Conservation (phyloP, 768 basidiomycete genomes). For the Hygrophorus russula region DNA sequence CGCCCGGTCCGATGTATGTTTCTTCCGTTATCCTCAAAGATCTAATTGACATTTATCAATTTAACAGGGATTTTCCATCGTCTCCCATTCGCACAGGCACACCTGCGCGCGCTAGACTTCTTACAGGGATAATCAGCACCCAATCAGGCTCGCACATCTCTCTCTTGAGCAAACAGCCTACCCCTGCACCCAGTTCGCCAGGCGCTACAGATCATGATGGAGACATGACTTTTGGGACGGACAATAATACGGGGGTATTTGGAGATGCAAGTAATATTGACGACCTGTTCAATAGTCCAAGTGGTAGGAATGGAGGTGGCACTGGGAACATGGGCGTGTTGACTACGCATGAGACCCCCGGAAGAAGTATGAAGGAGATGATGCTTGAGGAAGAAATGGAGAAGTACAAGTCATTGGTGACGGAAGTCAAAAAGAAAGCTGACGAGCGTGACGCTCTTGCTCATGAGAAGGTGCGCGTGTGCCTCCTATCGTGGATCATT, state of each 20-base stretch:
- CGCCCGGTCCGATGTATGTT: neutral
- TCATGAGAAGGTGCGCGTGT: conserved; percentile 2
- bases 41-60: neutral
- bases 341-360: neutral
- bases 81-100: neutral
- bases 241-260: neutral
- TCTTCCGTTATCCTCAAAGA: neutral
- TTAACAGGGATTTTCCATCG: neutral
- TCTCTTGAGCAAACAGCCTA: conserved; percentile 35
- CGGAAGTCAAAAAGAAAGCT: conserved; percentile 2
- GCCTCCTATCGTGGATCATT: neutral
- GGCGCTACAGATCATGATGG: conserved; percentile 12
- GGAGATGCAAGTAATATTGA: neutral
- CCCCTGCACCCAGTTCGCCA: conserved; percentile 34
- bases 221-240: conserved; percentile 9
- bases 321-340: neutral
- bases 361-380: neutral
- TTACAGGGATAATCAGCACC: conserved; percentile 21
- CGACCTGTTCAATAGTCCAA: neutral
- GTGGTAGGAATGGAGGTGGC: neutral
- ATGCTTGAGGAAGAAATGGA: conserved; percentile 2
- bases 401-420: conserved; percentile 5
- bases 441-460: conserved; percentile 4
- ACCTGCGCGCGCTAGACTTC: conserved; percentile 1
- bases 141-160: conserved; percentile 38